A percentile compares a stretch with the other conserved stretches of the same genome.
Conservation (phyloP, 164 flowering plant genomes). For the Umbellularia californica region DNA sequence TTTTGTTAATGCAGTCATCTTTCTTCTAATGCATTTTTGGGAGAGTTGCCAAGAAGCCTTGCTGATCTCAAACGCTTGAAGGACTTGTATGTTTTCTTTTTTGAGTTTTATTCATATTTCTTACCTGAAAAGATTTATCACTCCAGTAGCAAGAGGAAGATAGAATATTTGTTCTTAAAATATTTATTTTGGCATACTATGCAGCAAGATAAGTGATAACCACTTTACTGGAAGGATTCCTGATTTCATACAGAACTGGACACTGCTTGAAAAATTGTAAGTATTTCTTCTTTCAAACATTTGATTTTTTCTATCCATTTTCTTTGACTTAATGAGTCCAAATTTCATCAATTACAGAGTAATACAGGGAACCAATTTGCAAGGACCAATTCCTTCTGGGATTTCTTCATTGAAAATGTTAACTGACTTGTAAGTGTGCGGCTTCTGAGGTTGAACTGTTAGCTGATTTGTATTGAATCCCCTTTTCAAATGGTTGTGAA, state of each 20-base stretch:
- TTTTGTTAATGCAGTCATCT: conserved; percentile 19
- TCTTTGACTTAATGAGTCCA: not conserved
- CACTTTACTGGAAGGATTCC: conserved; percentile 40
- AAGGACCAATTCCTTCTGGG: conserved; percentile 62
- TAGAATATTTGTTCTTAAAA: not conserved
- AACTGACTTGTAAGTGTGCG: conserved; percentile 41
- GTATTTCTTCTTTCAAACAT: conserved; percentile 3
- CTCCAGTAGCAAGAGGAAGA: not conserved
- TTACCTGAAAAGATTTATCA: not conserved
- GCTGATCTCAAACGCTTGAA: conserved; percentile 15
- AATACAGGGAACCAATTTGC: conserved; percentile 56
- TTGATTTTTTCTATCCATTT: not conserved
- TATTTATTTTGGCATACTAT: not conserved
- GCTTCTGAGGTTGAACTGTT: not conserved
- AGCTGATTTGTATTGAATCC: not conserved
- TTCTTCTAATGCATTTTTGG: conserved; percentile 20
- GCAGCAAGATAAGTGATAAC: conserved; percentile 36
- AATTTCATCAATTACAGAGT: conserved; percentile 31
- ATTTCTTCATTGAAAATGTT: conserved; percentile 42
- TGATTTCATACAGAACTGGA: conserved; percentile 25
- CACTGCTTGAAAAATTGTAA: conserved; percentile 26
- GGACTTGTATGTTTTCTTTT: conserved; percentile 14
- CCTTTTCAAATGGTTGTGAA: not conserved
- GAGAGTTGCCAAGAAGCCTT: conserved; percentile 19
- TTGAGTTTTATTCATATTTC: not conserved